Evolutionary conservation across 1,284 basidiomycete genomes (phyloP).

Genomic region (Ceratobasidium sp.): DNA sequence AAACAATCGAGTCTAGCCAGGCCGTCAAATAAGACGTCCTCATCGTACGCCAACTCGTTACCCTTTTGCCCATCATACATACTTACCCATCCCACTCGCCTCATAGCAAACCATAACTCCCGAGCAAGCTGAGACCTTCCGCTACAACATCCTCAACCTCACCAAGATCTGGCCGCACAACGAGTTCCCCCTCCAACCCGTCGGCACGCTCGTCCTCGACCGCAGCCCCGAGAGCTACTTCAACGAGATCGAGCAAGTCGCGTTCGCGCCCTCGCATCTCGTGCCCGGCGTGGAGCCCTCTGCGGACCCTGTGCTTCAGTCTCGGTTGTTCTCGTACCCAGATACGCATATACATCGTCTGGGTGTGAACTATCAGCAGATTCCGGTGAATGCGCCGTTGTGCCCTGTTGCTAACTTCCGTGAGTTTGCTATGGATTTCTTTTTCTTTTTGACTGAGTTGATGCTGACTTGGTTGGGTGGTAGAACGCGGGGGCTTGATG

Average conservation of each 20-base stretch:
- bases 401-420: conserved; percentile 84
- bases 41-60: conserved; percentile 60
- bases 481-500: conserved; percentile 72
- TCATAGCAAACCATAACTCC: conserved; percentile 87
- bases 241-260: conserved; percentile 72
- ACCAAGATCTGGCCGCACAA: conserved; percentile 90
- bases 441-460: too few relatives aligned
- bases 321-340: conserved; percentile 93
- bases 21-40: conserved; percentile 83
- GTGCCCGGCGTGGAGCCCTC: conserved; percentile 89
- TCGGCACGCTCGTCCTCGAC: conserved; percentile 89
- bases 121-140: conserved; percentile 88
- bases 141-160: conserved; percentile 88
- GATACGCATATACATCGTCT: conserved; percentile 90
- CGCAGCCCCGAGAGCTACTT: conserved; percentile 89
- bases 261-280: conserved; percentile 87
- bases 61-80: neutral
- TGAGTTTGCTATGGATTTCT: conserved; percentile 41
- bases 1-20: conserved; percentile 80
- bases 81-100: conserved; percentile 42
- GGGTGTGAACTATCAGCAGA: conserved; percentile 86
- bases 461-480: neutral
- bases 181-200: conserved; percentile 84
- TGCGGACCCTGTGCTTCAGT: conserved; percentile 90
- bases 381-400: conserved; percentile 88